Evolutionary conservation across 257 asterid genomes (phyloP), one percentile per base, ranked within the genome.

Genomic region (Marsdenia floribunda): DNA sequence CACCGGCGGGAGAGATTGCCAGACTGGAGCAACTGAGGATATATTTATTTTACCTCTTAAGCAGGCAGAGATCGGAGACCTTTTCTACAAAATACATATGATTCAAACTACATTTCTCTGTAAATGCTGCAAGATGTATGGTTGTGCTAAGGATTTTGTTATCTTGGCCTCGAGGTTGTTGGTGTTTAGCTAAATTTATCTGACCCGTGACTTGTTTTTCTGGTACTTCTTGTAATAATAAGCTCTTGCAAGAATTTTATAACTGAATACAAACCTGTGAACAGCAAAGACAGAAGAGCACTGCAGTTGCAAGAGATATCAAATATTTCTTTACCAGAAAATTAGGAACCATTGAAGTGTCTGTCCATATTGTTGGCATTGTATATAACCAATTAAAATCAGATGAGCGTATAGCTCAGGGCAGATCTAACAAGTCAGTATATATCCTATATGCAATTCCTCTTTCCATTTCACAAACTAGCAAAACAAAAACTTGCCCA

Each of bases 401-500:
- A 15, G 47, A 54, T 4, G 40, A 10, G 40, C 26, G 15, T 16
- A 3, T 33, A 63, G 40, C 21, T 64, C 47, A 3, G 64, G 50
- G 71, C 52, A 19, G 42, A 38, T 38, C 52, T 38, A 66, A 35
- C 50, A 35, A 37, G 33, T 38, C 10, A 19, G 22, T 38, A 65
- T 6, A 22, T 7, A 52, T 38, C 29, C 52, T 65, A 47, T 70
- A 70, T 47, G 60, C 24, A 14, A 24, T 26, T 46, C 14, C 52
- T 42, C 55, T 29, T 68, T 24, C 70, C 66, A 77, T 15, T 46
- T 42, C 76, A 78, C 68, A 65, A 68, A 18, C 67, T 58, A 76
- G 9, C 69, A 60, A 24, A 44, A 54, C 83, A 82, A 73, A 73
- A 63, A n/a, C 58, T 68, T 71, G 65, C 52, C 71, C 79, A 79